phyloP scores from a whole-genome alignment of 768 basidiomycete genomes.

The Boletellus ananas region DNA sequence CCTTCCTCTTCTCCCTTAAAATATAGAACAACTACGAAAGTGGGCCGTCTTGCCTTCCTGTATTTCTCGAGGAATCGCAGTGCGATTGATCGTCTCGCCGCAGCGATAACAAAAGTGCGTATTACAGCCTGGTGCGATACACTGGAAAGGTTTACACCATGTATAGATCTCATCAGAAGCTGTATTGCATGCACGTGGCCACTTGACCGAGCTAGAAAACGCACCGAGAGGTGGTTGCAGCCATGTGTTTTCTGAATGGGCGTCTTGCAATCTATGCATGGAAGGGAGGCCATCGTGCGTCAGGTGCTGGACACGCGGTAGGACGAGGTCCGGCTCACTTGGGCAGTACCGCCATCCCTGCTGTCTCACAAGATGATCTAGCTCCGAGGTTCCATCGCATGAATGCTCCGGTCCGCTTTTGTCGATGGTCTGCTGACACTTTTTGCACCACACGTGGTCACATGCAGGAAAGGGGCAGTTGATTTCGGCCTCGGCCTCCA shows the following conservation, averaged over 20 bases:
- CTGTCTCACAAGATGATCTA: constrained; percentile 47
- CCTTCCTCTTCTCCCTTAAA: constrained; percentile 13
- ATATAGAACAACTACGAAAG: constrained; percentile 28
- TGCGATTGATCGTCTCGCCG: constrained; percentile 42
- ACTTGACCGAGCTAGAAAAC: constrained; percentile 14
- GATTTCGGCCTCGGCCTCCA: constrained; percentile 38
- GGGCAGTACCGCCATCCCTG: constrained; percentile 65
- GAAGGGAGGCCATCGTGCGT: background rate
- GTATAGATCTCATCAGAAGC: background rate
- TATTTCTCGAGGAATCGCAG: constrained; percentile 34
- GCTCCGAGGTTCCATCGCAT: constrained; percentile 55
- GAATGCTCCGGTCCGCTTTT: constrained; percentile 42
- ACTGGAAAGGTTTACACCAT: constrained; percentile 31
- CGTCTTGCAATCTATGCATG: constrained; percentile 39
- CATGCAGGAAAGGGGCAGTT: constrained; percentile 50
- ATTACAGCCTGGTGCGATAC: constrained; percentile 54
- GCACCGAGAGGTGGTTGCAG: constrained; percentile 58
- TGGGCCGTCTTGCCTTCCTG: constrained; percentile 30
- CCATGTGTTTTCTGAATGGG: constrained; percentile 50
- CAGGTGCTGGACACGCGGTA: background rate
- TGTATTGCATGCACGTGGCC: background rate
- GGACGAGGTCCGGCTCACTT: constrained; percentile 31
- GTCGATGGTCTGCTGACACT: constrained; percentile 43
- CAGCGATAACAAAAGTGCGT: constrained; percentile 55
- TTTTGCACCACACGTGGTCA: constrained; percentile 55